These are phyloP conservation scores for Colletotrichum nymphaeae DNA, from an alignment of 2,329 filamentous ascomycete species.

Conservation along the genomic window DNA sequence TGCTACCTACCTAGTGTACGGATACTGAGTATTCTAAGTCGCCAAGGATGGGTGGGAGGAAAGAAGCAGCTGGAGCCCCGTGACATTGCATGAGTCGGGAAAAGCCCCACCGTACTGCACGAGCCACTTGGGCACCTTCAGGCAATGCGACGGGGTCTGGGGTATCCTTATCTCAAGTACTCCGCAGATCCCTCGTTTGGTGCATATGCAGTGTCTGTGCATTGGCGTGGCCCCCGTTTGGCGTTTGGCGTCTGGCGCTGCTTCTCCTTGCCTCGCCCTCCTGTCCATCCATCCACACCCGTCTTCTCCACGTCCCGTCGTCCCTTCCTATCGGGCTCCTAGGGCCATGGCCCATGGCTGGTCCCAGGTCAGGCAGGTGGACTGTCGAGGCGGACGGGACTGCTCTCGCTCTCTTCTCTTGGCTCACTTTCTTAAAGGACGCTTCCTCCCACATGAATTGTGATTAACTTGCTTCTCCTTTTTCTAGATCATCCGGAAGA, in stretches of 20 bases:
- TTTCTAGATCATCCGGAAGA: conserved; percentile 11
- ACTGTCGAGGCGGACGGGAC: conserved; percentile 17
- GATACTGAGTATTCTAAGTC: too few relatives aligned
- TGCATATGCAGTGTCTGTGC: conserved; percentile 4
- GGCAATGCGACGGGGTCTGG: conserved; percentile 22
- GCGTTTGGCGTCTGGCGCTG: conserved; percentile 13
- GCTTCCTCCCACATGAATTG: conserved; percentile 11
- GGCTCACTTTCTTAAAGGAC: conserved; percentile 31
- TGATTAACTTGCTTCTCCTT: not conserved
- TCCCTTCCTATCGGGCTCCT: conserved; percentile 30
- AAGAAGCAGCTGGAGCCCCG: conserved; percentile 20
- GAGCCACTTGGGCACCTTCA: not conserved
- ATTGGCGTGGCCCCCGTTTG: conserved; percentile 16
- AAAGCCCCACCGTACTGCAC: not conserved
- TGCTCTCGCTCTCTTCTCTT: conserved; percentile 12
- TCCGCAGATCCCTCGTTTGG: not conserved
- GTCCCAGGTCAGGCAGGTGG: not conserved
- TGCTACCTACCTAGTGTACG: not conserved
- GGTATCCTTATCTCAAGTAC: conserved; percentile 26
- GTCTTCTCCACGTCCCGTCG: conserved; percentile 23
- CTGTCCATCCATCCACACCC: not conserved
- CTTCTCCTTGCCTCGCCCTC: conserved; percentile 11
- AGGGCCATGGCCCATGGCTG: not conserved
- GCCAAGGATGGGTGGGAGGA: not conserved
- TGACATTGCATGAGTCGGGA: conserved; percentile 31